phyloP scores from a whole-genome alignment of 345 rosid species.

The Hibiscus syriacus region DNA sequence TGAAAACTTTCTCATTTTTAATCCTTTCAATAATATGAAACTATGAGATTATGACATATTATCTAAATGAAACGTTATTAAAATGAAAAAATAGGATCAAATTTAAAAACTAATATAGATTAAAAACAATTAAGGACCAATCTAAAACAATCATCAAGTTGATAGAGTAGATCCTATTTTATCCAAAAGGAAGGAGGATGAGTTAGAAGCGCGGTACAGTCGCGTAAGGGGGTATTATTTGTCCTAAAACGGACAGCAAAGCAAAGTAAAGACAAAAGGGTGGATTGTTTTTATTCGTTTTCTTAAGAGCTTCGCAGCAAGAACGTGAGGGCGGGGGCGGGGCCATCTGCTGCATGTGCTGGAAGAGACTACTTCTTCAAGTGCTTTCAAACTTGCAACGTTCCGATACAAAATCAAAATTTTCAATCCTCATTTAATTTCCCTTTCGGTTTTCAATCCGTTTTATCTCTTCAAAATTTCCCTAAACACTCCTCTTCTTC shows the following conservation, averaged over 20 bases:
- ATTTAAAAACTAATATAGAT: too few relatives aligned
- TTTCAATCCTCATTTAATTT: background rate
- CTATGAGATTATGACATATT: too few relatives aligned
- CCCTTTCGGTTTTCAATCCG: background rate
- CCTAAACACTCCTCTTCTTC: background rate
- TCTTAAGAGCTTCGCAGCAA: background rate
- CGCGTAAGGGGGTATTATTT: constrained; percentile 36
- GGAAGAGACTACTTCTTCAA: background rate
- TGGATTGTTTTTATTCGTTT: background rate
- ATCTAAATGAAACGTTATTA: too few relatives aligned
- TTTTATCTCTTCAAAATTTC: background rate
- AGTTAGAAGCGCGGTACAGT: constrained; percentile 34
- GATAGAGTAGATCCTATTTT: background rate
- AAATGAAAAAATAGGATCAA: too few relatives aligned
- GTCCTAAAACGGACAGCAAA: constrained; percentile 10
- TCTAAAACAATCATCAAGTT: background rate
- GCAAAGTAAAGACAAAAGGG: background rate
- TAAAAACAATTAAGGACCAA: background rate
- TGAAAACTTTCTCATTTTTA: too few relatives aligned
- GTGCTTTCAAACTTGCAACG: constrained; percentile 1
- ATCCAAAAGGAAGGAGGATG: background rate
- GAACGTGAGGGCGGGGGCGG: background rate
- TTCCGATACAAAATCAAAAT: background rate
- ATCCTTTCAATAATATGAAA: too few relatives aligned
- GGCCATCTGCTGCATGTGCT: constrained; percentile 2